These are phyloP conservation scores for Phoenix dactylifera DNA, from an alignment of 176 grass and related monocot species.

Conservation along the genomic window DNA sequence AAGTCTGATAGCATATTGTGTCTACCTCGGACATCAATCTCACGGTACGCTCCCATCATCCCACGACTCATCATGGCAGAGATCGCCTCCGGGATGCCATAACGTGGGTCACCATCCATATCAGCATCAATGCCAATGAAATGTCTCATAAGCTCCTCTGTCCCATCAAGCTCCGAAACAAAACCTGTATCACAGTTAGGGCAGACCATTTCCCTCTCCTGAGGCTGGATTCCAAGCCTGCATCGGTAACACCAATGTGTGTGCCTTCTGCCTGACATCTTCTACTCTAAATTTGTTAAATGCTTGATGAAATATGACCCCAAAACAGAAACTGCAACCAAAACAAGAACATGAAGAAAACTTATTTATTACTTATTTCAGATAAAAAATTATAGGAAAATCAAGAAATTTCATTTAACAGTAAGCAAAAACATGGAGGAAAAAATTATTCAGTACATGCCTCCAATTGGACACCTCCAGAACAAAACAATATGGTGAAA, in stretches of 20 bases:
- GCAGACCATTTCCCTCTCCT: constrained; percentile 49
- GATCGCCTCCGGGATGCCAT: constrained; percentile 43
- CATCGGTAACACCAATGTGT: constrained; percentile 92
- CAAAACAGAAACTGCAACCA: too few species aligned
- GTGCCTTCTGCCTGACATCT: constrained; percentile 42
- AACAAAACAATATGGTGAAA: too few species aligned
- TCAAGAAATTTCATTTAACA: too few species aligned
- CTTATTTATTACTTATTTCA: too few species aligned
- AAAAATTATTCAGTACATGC: too few species aligned
- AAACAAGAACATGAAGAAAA: too few species aligned
- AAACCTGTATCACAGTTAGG: constrained; percentile 79
- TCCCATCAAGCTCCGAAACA: constrained; percentile 55
- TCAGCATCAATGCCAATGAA: constrained; percentile 46
- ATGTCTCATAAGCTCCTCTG: constrained; percentile 48
- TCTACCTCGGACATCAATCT: constrained; percentile 19
- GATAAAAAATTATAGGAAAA: too few species aligned
- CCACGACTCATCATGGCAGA: constrained; percentile 56
- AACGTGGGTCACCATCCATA: too few species aligned
- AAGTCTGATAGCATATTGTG: constrained; percentile 54
- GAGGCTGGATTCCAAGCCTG: constrained; percentile 48
- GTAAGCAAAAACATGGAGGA: too few species aligned
- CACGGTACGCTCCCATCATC: constrained; percentile 41
- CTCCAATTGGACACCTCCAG: too few species aligned
- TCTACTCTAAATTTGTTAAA: too few species aligned
- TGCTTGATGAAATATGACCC: too few species aligned